These are phyloP conservation scores for Plasmodium berghei DNA, from an alignment of 169 alveolate genomes.

Conservation along the genomic window DNA sequence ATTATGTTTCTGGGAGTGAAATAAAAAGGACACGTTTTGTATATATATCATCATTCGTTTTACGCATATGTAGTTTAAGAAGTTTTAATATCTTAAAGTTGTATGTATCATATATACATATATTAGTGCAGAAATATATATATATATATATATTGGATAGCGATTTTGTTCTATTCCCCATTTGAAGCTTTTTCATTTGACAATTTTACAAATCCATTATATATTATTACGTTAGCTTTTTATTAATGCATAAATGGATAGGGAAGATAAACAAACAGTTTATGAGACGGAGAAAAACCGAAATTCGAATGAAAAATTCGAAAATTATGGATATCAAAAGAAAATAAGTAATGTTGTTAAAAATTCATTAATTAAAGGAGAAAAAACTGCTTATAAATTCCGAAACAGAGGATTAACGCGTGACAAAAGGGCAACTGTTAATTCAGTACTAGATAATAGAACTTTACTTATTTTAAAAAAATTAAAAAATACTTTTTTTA, in stretches of 20 bases:
- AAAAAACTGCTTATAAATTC: conserved; percentile 54
- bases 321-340: conserved; percentile 35
- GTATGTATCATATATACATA: too few relatives aligned
- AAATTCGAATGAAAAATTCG: conserved; percentile 17
- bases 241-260: background rate
- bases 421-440: conserved; percentile 97
- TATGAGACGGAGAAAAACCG: conserved; percentile 3
- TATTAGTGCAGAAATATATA: too few relatives aligned
- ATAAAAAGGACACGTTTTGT: too few relatives aligned
- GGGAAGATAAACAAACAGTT: background rate
- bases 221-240: too few relatives aligned
- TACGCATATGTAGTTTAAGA: too few relatives aligned
- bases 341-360: conserved; percentile 43
- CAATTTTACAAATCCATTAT: too few relatives aligned
- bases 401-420: conserved; percentile 90
- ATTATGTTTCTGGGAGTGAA: too few relatives aligned
- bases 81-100: too few relatives aligned
- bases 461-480: conserved; percentile 93
- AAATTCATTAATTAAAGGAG: conserved; percentile 54
- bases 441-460: conserved; percentile 96
- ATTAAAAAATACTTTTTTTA: conserved; percentile 91
- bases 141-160: too few relatives aligned
- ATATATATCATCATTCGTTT: too few relatives aligned
- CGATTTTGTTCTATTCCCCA: too few relatives aligned
- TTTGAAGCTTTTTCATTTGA: too few relatives aligned